Conservation (phyloP, 257 asterid species). For the Penstemon barbatus region DNA sequence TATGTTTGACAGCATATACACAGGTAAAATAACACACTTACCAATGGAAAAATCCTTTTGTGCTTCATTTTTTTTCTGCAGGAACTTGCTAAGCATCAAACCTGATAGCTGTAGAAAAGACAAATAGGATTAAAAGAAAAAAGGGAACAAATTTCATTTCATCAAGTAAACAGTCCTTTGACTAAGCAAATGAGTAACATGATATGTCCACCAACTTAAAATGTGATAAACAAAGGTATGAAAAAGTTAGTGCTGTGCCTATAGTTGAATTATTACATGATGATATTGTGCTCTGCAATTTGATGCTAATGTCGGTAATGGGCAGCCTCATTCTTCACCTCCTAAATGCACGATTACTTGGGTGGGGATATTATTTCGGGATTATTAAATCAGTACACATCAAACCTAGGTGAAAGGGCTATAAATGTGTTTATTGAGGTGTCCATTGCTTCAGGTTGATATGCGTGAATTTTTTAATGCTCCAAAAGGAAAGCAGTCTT, state of each 20-base stretch:
- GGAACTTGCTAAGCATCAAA: conserved; percentile 95
- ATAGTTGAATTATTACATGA: not conserved
- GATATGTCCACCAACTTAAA: too few species aligned
- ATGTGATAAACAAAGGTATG: too few species aligned
- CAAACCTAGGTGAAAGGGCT: not conserved
- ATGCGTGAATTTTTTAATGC: conserved; percentile 95
- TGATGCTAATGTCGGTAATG: not conserved
- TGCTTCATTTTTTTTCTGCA: conserved; percentile 68
- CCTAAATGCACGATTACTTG: not conserved
- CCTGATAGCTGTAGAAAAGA: conserved; percentile 74
- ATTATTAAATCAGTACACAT: not conserved
- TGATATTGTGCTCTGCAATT: not conserved
- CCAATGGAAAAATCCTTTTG: conserved; percentile 68
- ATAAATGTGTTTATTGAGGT: conserved; percentile 12
- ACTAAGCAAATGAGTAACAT: too few species aligned
- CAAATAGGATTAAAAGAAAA: not conserved
- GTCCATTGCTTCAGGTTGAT: conserved; percentile 55
- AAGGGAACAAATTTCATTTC: not conserved
- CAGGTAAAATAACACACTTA: conserved; percentile 27
- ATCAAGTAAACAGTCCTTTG: too few species aligned
- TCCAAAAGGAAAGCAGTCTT: conserved; percentile 75
- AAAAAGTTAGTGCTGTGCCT: not conserved
- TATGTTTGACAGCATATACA: not conserved
- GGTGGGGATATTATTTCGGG: conserved; percentile 1
- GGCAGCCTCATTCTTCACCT: not conserved